Percentiles rank a stretch among this genome's conserved stretches.
phyloP scores from a whole-genome alignment of 495 filamentous ascomycete genomes.

The Glutinoglossum americanum region DNA sequence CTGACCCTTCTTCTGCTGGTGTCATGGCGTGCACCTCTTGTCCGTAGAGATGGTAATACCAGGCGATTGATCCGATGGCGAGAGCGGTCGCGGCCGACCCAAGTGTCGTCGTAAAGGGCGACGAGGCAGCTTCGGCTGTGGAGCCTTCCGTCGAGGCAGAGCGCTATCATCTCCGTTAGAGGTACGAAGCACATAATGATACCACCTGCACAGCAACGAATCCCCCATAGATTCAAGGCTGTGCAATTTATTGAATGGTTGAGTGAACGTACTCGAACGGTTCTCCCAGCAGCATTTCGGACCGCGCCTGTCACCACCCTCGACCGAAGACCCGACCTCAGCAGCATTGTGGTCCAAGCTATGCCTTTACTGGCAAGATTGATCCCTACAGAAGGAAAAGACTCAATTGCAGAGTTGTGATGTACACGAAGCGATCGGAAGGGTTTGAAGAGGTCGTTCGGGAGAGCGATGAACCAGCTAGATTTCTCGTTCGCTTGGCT shows the following conservation, averaged over 20 bases:
- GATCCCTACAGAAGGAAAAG: background rate
- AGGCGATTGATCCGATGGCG: constrained; percentile 71
- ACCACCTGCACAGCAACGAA: constrained; percentile 6
- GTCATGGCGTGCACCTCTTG: constrained; percentile 72
- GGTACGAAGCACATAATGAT: background rate
- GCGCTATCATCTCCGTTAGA: constrained; percentile 26
- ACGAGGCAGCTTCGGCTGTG: constrained; percentile 30
- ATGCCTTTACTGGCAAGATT: background rate
- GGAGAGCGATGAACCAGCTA: background rate
- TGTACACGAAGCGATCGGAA: background rate
- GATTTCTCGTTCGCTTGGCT: background rate
- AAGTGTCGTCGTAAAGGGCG: constrained; percentile 48
- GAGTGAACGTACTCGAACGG: constrained; percentile 33
- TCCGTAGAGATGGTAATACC: constrained; percentile 93
- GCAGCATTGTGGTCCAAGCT: constrained; percentile 44
- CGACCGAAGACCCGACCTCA: constrained; percentile 61
- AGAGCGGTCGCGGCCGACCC: constrained; percentile 62
- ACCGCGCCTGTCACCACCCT: constrained; percentile 27
- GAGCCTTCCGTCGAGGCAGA: constrained; percentile 30
- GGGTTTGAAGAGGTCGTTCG: background rate
- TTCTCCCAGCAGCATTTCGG: constrained; percentile 34
- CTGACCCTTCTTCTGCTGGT: constrained; percentile 92
- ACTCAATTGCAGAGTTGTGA: background rate
- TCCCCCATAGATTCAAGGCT: constrained; percentile 1
- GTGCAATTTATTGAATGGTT: constrained; percentile 6